A percentile compares a stretch with the other conserved stretches of the same genome.
These are phyloP conservation scores for Bacidia gigantensis DNA, from an alignment of 495 filamentous ascomycete genomes.

Conservation along the genomic window DNA sequence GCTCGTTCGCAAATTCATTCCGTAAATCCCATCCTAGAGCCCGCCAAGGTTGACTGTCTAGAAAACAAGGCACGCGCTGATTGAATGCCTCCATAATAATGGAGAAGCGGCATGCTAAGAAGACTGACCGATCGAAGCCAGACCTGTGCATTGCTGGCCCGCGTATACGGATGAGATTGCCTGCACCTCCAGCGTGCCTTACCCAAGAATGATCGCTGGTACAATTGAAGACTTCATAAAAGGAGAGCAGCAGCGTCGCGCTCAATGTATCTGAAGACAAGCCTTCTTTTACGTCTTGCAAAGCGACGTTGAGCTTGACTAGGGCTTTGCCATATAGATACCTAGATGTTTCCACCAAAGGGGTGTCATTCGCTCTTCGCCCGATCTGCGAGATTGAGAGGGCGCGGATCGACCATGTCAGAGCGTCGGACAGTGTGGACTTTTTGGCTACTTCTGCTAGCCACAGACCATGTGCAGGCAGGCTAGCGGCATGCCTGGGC, in stretches of 20 bases:
- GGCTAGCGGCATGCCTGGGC: no score
- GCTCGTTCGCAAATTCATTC: neutral
- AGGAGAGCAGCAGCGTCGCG: constrained; percentile 23
- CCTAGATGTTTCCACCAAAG: constrained; percentile 15
- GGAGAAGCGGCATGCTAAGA: constrained; percentile 24
- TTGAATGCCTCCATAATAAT: constrained; percentile 22
- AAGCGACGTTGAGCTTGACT: constrained; percentile 19
- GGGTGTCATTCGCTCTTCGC: constrained; percentile 6
- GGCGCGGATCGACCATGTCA: constrained; percentile 4
- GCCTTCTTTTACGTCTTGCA: constrained; percentile 16
- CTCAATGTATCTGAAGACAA: constrained; percentile 17
- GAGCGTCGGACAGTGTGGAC: constrained; percentile 2
- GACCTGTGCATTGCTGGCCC: constrained; percentile 21
- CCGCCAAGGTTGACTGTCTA: constrained; percentile 26
- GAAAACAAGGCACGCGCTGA: constrained; percentile 22
- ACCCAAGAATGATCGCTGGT: constrained; percentile 25
- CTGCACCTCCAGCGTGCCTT: constrained; percentile 26
- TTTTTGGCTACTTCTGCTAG: constrained; percentile 4
- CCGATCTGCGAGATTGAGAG: constrained; percentile 6
- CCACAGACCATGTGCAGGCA: constrained; percentile 13
- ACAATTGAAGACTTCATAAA: constrained; percentile 27
- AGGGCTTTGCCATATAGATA: constrained; percentile 25
- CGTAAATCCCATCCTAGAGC: constrained; percentile 21
- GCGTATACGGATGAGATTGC: constrained; percentile 24
- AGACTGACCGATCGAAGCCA: constrained; percentile 25